phyloP scores from a whole-genome alignment of 495 filamentous ascomycete genomes.

The Aspergillus haitiensis region DNA sequence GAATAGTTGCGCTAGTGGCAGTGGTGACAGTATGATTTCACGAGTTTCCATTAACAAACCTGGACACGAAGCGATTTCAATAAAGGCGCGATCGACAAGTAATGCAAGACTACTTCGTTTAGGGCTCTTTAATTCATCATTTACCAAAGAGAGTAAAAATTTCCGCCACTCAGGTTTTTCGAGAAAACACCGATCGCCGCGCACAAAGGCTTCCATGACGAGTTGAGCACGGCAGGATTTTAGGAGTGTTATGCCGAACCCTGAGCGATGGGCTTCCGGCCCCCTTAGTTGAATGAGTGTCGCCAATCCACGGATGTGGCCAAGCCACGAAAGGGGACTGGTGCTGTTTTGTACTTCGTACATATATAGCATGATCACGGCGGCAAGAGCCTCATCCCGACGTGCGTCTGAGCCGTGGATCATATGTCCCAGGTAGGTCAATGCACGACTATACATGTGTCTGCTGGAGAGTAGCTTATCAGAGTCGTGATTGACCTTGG shows the following conservation, averaged over 20 bases:
- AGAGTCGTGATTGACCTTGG: slow-evolving; percentile 12
- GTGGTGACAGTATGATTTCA: neutral
- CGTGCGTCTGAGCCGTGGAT: slow-evolving; percentile 12
- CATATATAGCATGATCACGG: slow-evolving; percentile 26
- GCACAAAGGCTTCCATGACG: slow-evolving; percentile 26
- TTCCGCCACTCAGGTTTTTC: slow-evolving; percentile 26
- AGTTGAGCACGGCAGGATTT: slow-evolving; percentile 28
- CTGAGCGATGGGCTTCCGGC: slow-evolving; percentile 23
- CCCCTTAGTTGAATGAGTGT: slow-evolving; percentile 31
- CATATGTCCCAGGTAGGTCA: slow-evolving; percentile 10
- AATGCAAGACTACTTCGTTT: slow-evolving; percentile 17
- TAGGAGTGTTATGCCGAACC: slow-evolving; percentile 27
- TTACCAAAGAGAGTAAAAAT: slow-evolving; percentile 19
- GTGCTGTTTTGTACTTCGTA: slow-evolving; percentile 32
- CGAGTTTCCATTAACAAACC: slow-evolving; percentile 19
- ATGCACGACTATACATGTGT: slow-evolving; percentile 22
- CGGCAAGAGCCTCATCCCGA: slow-evolving; percentile 20
- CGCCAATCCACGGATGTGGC: slow-evolving; percentile 31
- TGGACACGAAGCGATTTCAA: slow-evolving; percentile 21
- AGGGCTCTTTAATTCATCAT: slow-evolving; percentile 11
- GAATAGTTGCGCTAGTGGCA: no score
- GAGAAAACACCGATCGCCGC: slow-evolving; percentile 28
- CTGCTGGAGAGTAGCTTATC: slow-evolving; percentile 17
- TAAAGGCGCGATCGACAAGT: slow-evolving; percentile 24
- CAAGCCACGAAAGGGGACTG: slow-evolving; percentile 27